phyloP scores from a whole-genome alignment of 139 green algal genomes.

The Desmodesmus armatus region DNA sequence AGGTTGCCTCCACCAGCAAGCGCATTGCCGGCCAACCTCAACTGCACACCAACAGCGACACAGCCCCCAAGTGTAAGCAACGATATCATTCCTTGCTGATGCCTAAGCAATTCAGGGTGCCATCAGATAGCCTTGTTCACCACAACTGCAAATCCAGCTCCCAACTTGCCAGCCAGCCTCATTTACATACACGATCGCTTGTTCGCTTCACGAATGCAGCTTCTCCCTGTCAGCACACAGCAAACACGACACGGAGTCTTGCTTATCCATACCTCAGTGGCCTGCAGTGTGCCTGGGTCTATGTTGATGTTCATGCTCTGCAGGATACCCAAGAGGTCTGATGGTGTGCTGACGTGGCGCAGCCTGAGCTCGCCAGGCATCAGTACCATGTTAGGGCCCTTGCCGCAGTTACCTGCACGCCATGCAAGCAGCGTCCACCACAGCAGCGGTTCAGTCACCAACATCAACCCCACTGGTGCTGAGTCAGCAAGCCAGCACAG shows the following conservation, averaged over 20 bases:
- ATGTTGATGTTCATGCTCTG: slow-evolving; percentile 48
- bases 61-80: too few relatives aligned
- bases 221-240: too few relatives aligned
- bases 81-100: too few relatives aligned
- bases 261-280: slow-evolving; percentile 44
- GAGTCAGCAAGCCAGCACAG: background rate
- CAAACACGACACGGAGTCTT: too few relatives aligned
- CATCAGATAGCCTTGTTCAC: too few relatives aligned
- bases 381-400: slow-evolving; percentile 73
- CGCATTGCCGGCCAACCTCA: slow-evolving; percentile 71
- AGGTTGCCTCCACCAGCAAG: slow-evolving; percentile 45
- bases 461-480: background rate
- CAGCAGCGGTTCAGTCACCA: background rate
- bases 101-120: too few relatives aligned
- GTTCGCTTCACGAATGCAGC: too few relatives aligned
- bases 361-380: slow-evolving; percentile 57
- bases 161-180: too few relatives aligned
- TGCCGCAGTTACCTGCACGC: slow-evolving; percentile 60
- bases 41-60: too few relatives aligned
- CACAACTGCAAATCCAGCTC: too few relatives aligned
- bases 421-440: background rate
- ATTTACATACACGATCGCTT: too few relatives aligned
- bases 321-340: slow-evolving; percentile 52
- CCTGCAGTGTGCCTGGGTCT: slow-evolving; percentile 43
- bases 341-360: slow-evolving; percentile 61